A percentile compares a stretch with the other conserved stretches of the same genome.
Conservation (phyloP, 805 yeast species). For the Candida corydali region DNA sequence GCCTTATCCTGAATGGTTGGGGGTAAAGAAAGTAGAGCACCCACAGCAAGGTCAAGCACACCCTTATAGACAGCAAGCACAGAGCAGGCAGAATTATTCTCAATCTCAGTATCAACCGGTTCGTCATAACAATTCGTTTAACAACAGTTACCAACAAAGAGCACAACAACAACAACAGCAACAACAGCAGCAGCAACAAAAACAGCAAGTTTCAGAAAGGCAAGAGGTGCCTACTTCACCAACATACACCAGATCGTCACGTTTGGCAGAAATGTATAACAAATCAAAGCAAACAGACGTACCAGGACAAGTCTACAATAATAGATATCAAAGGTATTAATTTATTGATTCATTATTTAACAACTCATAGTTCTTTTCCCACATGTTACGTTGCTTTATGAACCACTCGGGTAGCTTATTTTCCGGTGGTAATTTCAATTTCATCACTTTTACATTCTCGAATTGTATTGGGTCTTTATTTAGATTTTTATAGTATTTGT, state of each 20-base stretch:
- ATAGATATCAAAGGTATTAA: constrained; percentile 13
- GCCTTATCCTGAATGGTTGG: constrained; percentile 45
- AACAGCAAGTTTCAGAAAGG: neutral
- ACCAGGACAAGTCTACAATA: constrained; percentile 27
- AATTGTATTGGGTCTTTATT: constrained; percentile 26
- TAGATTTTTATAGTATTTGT: constrained; percentile 39
- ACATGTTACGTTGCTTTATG: constrained; percentile 52
- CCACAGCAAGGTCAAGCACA: constrained; percentile 4
- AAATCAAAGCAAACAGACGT: constrained; percentile 34
- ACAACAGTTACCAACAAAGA: constrained; percentile 13
- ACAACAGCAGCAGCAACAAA: constrained; percentile 5
- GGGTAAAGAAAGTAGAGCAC: constrained; percentile 15
- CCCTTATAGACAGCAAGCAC: constrained; percentile 2
- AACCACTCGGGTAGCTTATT: constrained; percentile 75
- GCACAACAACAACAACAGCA: constrained; percentile 8
- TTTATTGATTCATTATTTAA: constrained; percentile 1
- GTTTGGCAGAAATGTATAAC: constrained; percentile 38
- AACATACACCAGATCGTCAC: constrained; percentile 20
- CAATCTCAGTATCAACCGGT: constrained; percentile 13
- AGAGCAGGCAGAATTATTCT: constrained; percentile 7
- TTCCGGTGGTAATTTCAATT: constrained; percentile 57
- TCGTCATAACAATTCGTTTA: constrained; percentile 12
- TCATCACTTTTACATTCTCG: constrained; percentile 36
- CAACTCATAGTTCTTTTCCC: constrained; percentile 43
- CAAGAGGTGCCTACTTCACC: constrained; percentile 2